Conservation (phyloP, 1,284 basidiomycete species). For the Blastosporella zonata region DNA sequence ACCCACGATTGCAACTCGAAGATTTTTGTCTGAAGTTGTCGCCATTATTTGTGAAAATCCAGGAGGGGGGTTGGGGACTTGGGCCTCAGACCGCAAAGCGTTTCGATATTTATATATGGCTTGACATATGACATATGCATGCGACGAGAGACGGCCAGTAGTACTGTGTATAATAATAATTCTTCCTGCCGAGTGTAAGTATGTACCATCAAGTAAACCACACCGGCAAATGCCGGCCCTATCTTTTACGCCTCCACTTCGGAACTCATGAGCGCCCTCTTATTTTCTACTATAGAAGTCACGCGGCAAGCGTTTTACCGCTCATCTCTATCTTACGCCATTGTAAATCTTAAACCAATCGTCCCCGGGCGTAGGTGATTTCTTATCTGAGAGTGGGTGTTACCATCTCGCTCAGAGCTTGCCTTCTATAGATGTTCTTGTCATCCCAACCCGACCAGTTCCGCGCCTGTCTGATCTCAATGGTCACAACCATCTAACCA, state of each 20-base stretch:
- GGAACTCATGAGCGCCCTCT: constrained; percentile 34
- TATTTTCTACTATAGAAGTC: constrained; percentile 86
- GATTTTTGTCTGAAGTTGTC: constrained; percentile 29
- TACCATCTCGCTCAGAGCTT: background rate
- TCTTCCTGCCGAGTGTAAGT: too few species aligned
- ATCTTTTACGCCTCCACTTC: background rate
- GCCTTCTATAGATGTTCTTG: constrained; percentile 72
- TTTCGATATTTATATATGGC: background rate
- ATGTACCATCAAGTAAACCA: background rate
- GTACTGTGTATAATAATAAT: too few species aligned
- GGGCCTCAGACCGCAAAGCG: too few species aligned
- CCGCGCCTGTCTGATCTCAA: constrained; percentile 74
- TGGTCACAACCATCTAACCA: constrained; percentile 26
- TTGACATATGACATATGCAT: too few species aligned
- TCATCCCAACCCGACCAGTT: constrained; percentile 76
- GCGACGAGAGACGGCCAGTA: too few species aligned
- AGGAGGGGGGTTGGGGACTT: background rate
- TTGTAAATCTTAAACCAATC: constrained; percentile 92
- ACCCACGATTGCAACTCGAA: constrained; percentile 50
- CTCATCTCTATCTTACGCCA: constrained; percentile 68
- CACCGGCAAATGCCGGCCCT: background rate
- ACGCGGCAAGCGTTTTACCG: constrained; percentile 81
- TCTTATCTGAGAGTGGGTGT: background rate
- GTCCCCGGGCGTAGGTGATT: constrained; percentile 81
- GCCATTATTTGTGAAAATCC: constrained; percentile 25